These are phyloP conservation scores for Leccinum longicurvipes DNA, from an alignment of 768 basidiomycete genomes.

Conservation along the genomic window DNA sequence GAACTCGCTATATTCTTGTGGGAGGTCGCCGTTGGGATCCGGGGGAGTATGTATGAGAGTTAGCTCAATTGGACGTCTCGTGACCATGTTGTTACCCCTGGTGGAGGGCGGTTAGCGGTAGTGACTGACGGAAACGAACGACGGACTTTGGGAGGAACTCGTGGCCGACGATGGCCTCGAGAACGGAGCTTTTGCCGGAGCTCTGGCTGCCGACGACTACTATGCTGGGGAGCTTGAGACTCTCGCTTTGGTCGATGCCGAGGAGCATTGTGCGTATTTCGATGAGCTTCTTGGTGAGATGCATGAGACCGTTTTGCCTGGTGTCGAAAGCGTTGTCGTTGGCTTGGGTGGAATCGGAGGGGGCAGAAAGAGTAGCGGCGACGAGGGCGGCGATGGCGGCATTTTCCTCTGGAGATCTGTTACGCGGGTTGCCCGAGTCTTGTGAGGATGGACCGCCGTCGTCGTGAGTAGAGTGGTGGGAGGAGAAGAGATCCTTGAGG, in stretches of 20 bases:
- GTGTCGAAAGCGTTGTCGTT: conserved; percentile 38
- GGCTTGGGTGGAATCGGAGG: conserved; percentile 48
- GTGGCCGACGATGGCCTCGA: conserved; percentile 96
- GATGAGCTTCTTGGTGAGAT: conserved; percentile 91
- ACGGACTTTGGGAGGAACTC: conserved; percentile 97
- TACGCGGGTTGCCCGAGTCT: conserved; percentile 35
- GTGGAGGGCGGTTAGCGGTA: neutral
- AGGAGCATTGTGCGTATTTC: conserved; percentile 94
- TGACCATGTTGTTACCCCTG: conserved; percentile 99
- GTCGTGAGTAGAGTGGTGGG: conserved; percentile 29
- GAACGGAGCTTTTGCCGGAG: conserved; percentile 95
- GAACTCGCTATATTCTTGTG: conserved; percentile 90
- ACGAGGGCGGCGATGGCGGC: conserved; percentile 71
- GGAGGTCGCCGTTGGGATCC: conserved; percentile 43
- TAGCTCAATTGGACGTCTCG: conserved; percentile 94
- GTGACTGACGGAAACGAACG: neutral
- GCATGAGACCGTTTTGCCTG: conserved; percentile 82
- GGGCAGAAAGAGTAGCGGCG: conserved; percentile 75
- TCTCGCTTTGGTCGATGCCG: conserved; percentile 93
- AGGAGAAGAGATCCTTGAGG: conserved; percentile 58
- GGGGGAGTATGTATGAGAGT: conserved; percentile 91
- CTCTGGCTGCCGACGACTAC: conserved; percentile 99
- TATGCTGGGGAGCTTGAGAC: conserved; percentile 92
- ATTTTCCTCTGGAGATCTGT: conserved; percentile 50
- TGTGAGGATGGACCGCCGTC: conserved; percentile 33